Base-by-base conservation (phyloP, 2,329 filamentous ascomycete species). In the Penicillium brasilianum region DNA sequence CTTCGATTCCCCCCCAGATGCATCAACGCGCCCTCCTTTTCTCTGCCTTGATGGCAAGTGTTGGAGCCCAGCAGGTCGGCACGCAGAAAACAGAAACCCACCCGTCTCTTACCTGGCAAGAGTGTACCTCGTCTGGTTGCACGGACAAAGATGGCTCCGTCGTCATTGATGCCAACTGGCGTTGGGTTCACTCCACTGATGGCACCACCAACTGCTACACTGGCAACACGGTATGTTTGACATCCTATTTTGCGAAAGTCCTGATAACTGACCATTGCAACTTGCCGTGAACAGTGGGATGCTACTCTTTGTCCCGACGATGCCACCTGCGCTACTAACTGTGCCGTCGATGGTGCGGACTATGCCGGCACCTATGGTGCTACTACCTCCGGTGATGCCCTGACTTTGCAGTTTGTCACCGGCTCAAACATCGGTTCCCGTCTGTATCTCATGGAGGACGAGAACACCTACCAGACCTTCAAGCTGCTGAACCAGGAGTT, bases 401-500 rank as follows among this genome's bases (percentile, higher is more conserved):
- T 88, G 59, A 79, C 78, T 13, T 73, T 87, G 62, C 79, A 78
- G 55, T 83, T 82, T 65, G 77, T 82, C 58, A 83, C 80, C 53
- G 72, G 76, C 57, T 68, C 71, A 20, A 81, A 80, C 63, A 67
- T 81, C 49, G 78, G 78, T 37, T 81, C 85, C 58, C 84, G 89
- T 67, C 77, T 88, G 46, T 91, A 90, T 74, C 82, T 91, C 64
- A 84, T 91, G 80, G 83, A 84, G 67, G 78, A 81, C 55, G 84
- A 87, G 48, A 81, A 80, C 67, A 84, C 83, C 61, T 91, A 91
- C 76, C 78, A 90, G 78, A 83, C 84, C 72, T 88, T 90, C 78
- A 82, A 85, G 61, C 80, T 90, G 60, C 80, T 87, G 57, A 87
- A 86, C 76, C 83, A 88, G 71, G 89, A 91, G 76, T 88, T 91